Evolutionary conservation across 2,329 filamentous ascomycete species (phyloP), one percentile per base, ranked within the genome.

Genomic region (Ustilaginoidea virens): DNA sequence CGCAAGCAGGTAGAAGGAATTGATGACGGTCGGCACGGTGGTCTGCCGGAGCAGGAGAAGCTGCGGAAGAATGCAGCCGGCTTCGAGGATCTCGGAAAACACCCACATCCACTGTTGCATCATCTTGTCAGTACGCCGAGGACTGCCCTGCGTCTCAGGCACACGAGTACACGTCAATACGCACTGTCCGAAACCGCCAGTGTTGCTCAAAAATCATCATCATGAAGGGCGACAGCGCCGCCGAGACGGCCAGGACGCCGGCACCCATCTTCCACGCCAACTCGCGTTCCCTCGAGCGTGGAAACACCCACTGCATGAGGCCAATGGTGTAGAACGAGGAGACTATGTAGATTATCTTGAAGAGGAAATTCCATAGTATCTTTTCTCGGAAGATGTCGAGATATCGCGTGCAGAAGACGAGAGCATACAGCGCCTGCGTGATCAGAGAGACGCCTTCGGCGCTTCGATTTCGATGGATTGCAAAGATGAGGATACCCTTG

Each of bases 21-120:
- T 82, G 55, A 96, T 86, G 26, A 94, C 87, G 27, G 87, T 96
- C 0, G 87, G 87, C 0, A 94, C 83, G 16, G 76, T 85, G n/a
- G 87, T 94, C 53, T 94, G 85, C 34, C 87, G 80, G 10, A 96
- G 72, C 24, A 94, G 74, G 5, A 94, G 69, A 1, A 96, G 74
- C 51, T 96, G 87, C 0, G 87, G 87, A 13, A 96, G 73, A 19
- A 94, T 73, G 51, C 80, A 90, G 35, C 92, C 72, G 19, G 83
- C 87, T 56, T 96, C 87, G 45, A 96, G 77, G 40, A 93, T 79
- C 42, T 90, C 75, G 18, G 82, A 92, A 56, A 94, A 93, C 33
- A 75, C 69, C 80, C 82, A 92, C 36, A 82, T 64, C 48, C 79
- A 69, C 80, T 92, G 43, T 28, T 14, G 12, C n/a, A 23, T 19